phyloP scores from a whole-genome alignment of 2,329 filamentous ascomycete species.

The Colletotrichum sp. region DNA sequence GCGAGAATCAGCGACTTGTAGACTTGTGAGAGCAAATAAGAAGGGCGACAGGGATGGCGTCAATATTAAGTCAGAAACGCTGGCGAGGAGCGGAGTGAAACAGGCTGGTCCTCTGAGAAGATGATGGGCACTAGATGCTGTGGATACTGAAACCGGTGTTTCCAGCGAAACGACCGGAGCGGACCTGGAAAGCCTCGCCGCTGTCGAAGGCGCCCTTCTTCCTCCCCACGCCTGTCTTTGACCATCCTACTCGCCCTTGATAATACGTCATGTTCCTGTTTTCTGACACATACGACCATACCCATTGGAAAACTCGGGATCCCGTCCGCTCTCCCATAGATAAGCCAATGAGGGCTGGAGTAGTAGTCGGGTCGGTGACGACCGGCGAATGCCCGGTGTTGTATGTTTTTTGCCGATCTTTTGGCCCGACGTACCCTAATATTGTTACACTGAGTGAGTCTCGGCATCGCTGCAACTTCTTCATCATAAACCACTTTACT shows the following conservation, averaged over 20 bases:
- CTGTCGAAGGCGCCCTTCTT: not conserved
- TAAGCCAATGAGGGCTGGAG: too few species aligned
- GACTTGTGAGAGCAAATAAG: not conserved
- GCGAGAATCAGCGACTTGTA: too few species aligned
- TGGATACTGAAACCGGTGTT: not conserved
- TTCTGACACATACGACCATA: not conserved
- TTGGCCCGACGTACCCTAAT: not conserved
- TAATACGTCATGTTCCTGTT: rapidly evolving
- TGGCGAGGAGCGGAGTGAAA: too few species aligned
- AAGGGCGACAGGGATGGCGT: not conserved
- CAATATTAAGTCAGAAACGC: not conserved
- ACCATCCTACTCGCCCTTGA: not conserved
- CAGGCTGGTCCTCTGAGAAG: not conserved
- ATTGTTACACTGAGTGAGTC: not conserved
- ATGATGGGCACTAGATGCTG: too few species aligned
- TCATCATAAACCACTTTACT: not conserved
- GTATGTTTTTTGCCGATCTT: not conserved
- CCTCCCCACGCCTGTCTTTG: not conserved
- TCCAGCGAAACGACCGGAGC: not conserved
- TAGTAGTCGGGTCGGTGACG: not conserved
- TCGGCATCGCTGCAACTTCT: not conserved
- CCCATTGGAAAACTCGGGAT: not conserved
- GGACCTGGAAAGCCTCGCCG: not conserved
- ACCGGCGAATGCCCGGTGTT: not conserved
- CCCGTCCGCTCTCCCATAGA: not conserved